Percentiles rank a stretch among this genome's conserved stretches.
Conservation (phyloP, 73 alveolate species). For the Diophrys sp. region DNA sequence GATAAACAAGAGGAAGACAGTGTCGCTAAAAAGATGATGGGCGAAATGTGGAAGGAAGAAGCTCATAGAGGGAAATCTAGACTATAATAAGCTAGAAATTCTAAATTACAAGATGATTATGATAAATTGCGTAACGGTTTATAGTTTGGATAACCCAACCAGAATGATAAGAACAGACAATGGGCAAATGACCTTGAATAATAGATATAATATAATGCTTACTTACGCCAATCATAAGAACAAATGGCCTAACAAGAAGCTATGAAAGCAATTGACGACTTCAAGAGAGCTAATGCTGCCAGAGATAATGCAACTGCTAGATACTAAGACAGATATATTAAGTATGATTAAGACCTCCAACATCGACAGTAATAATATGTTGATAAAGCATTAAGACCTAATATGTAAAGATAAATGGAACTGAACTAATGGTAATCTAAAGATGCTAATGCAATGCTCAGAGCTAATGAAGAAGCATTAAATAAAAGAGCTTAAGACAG, state of each 20-base stretch:
- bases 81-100: background rate
- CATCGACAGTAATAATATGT: conserved; percentile 20
- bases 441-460: background rate
- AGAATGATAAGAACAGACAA: background rate
- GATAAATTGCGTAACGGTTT: background rate
- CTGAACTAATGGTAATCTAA: conserved; percentile 13
- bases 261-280: background rate
- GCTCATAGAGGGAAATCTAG: conserved; percentile 1
- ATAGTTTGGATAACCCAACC: background rate
- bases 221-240: background rate
- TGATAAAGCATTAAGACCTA: conserved; percentile 15
- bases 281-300: conserved; percentile 2
- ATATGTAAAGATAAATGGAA: conserved; percentile 11
- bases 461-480: conserved; percentile 9
- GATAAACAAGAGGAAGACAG: background rate
- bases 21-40: background rate
- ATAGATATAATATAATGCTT: background rate
- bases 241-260: background rate
- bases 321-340: conserved; percentile 10
- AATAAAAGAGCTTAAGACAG: conserved; percentile 13
- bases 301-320: background rate
- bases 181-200: background rate
- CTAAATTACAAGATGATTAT: background rate
- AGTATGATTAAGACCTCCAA: conserved; percentile 7
- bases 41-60: background rate